Conservation (phyloP, 2,329 filamentous ascomycete genomes). For the Thermoascus crustaceus region DNA sequence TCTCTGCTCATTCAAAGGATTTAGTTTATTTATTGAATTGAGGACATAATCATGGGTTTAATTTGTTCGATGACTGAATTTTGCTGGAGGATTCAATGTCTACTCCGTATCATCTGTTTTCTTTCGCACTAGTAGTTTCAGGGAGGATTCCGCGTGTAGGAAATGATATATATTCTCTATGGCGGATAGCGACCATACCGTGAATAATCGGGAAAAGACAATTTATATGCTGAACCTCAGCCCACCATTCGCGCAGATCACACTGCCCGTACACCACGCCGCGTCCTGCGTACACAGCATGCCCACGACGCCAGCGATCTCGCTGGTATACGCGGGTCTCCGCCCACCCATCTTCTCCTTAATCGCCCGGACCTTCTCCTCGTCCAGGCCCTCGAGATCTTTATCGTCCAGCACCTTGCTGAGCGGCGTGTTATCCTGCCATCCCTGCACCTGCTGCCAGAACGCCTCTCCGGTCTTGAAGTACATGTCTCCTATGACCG, state of each 20-base stretch:
- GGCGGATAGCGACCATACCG: too few relatives aligned
- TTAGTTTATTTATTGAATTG: too few relatives aligned
- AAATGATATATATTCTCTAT: too few relatives aligned
- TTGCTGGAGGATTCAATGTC: too few relatives aligned
- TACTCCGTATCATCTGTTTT: too few relatives aligned
- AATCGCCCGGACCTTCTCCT: constrained; percentile 56
- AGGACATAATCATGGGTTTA: too few relatives aligned
- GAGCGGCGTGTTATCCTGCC: constrained; percentile 57
- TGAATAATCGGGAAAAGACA: background rate
- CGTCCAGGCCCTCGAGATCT: constrained; percentile 47
- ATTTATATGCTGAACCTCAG: constrained; percentile 48
- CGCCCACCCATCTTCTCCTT: constrained; percentile 49
- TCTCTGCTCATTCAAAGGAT: too few relatives aligned
- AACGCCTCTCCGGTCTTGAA: constrained; percentile 49
- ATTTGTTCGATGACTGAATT: too few relatives aligned
- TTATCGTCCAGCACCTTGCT: constrained; percentile 53
- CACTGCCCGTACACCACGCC: constrained; percentile 71
- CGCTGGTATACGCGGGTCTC: constrained; percentile 56
- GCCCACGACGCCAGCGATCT: constrained; percentile 67
- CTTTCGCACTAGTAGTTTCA: too few relatives aligned
- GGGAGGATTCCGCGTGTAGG: too few relatives aligned
- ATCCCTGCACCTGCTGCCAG: constrained; percentile 51
- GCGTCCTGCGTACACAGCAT: constrained; percentile 67
- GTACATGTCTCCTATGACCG: constrained; percentile 61
- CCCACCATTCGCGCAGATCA: constrained; percentile 73